phyloP scores from a whole-genome alignment of 31 red algal genomes.

The Odonthalia washingtoniensis region DNA sequence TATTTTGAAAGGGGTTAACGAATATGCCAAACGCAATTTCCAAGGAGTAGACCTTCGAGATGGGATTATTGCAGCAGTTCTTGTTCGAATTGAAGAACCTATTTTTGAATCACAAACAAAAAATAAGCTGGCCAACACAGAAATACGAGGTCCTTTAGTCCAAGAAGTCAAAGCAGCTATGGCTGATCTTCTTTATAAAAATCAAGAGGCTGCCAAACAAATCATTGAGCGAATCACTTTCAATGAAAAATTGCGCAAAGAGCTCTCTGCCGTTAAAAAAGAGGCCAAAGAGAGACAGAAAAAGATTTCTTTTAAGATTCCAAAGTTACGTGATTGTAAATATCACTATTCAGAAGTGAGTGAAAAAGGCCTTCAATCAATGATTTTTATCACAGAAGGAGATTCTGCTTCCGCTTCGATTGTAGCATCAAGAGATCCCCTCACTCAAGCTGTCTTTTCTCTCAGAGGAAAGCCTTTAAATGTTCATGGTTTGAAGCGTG shows the following conservation, averaged over 20 bases:
- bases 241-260: conserved; percentile 32
- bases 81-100: conserved; percentile 39
- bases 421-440: conserved; percentile 33
- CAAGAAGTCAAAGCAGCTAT: background rate
- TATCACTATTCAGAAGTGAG: conserved; percentile 23
- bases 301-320: conserved; percentile 20
- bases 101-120: conserved; percentile 48
- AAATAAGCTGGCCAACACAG: conserved; percentile 22
- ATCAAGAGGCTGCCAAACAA: conserved; percentile 13
- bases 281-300: conserved; percentile 34
- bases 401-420: conserved; percentile 44
- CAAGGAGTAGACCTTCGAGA: conserved; percentile 20
- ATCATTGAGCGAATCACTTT: conserved; percentile 7
- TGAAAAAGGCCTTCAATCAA: conserved; percentile 11
- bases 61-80: conserved; percentile 25
- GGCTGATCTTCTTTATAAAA: conserved; percentile 22
- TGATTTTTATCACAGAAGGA: conserved; percentile 48
- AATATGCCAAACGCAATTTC: conserved; percentile 20
- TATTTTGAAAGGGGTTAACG: background rate
- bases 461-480: conserved; percentile 48
- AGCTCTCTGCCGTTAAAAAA: conserved; percentile 31
- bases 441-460: conserved; percentile 50
- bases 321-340: conserved; percentile 37
- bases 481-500: conserved; percentile 39
- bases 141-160: conserved; percentile 8